A percentile compares a stretch with the other conserved stretches of the same genome.
These are phyloP conservation scores for Mucor lusitanicus DNA, from an alignment of 371 early-diverging fungal species.

Conservation along the genomic window DNA sequence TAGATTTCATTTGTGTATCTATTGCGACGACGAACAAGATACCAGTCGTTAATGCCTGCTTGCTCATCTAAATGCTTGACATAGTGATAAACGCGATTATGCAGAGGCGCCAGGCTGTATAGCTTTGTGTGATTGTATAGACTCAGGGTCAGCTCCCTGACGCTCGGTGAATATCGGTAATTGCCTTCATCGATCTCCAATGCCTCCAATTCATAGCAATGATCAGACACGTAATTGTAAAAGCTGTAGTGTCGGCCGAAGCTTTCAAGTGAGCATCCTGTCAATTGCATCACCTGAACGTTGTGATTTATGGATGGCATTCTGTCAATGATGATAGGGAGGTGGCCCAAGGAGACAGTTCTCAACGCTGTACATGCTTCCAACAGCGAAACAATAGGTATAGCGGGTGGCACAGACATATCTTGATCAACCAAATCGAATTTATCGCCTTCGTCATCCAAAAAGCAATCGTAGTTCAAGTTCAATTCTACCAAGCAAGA, in stretches of 20 bases:
- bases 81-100: background rate
- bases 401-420: background rate
- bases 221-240: background rate
- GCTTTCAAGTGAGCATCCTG: background rate
- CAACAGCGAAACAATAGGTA: background rate
- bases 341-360: background rate
- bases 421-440: background rate
- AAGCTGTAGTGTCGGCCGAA: background rate
- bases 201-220: background rate
- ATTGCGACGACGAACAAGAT: background rate
- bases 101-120: background rate
- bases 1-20: background rate
- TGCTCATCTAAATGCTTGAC: background rate
- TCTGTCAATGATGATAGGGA: background rate
- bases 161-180: background rate
- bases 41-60: background rate
- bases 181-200: background rate
- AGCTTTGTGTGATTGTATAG: background rate
- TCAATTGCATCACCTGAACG: background rate
- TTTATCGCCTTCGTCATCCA: background rate
- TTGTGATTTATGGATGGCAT: background rate
- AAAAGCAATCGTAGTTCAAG: background rate
- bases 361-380: background rate
- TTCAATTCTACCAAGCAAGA: background rate
- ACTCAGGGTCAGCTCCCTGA: background rate